Conservation (phyloP, 257 asterid genomes). For the Solanum chiquidenum region DNA sequence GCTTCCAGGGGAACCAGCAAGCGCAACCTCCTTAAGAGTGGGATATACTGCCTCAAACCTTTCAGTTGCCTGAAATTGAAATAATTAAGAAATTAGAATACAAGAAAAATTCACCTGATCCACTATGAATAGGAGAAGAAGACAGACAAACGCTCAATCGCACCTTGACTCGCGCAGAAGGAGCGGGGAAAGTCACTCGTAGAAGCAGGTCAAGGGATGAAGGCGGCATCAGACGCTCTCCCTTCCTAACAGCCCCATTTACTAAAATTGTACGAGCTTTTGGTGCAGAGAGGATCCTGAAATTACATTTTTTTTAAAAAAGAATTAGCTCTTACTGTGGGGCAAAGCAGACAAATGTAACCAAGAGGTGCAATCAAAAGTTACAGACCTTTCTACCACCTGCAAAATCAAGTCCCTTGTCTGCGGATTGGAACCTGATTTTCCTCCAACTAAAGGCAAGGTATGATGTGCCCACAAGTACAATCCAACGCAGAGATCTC, state of each 20-base stretch:
- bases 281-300: conserved; percentile 63
- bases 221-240: conserved; percentile 73
- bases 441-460: conserved; percentile 69
- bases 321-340: background rate
- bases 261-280: conserved; percentile 60
- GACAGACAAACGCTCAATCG: background rate
- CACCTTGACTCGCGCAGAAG: conserved; percentile 74
- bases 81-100: background rate
- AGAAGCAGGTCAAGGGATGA: conserved; percentile 53
- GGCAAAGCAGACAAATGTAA: background rate
- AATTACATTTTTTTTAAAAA: background rate
- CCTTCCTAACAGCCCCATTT: conserved; percentile 63
- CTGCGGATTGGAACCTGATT: conserved; percentile 62
- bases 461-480: conserved; percentile 61
- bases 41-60: conserved; percentile 79
- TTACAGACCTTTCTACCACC: conserved; percentile 60
- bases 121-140: background rate
- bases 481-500: conserved; percentile 72
- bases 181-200: conserved; percentile 52
- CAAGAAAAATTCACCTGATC: background rate
- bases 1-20: conserved; percentile 87
- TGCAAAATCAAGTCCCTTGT: conserved; percentile 73
- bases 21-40: conserved; percentile 64
- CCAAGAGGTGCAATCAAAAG: background rate
- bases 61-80: conserved; percentile 51